phyloP scores from a whole-genome alignment of 106 monocot species.

The Hemerocallis citrina region DNA sequence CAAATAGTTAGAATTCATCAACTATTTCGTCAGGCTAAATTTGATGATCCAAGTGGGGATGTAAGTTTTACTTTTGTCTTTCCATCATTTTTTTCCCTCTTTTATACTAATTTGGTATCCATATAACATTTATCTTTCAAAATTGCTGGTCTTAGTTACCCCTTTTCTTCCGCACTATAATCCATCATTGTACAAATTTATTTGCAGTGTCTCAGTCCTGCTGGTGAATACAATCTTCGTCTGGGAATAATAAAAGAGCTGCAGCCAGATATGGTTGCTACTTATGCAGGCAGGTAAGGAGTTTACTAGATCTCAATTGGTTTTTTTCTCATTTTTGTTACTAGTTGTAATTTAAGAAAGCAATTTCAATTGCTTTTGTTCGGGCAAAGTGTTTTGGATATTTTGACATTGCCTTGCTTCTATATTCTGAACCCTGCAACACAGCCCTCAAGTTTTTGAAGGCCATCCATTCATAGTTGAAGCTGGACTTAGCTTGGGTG shows the following conservation, averaged over 20 bases:
- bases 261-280: conserved; percentile 97
- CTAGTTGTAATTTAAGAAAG: neutral
- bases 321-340: neutral
- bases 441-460: conserved; percentile 95
- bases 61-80: conserved; percentile 26
- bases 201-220: conserved; percentile 94
- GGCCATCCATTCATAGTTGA: conserved; percentile 99
- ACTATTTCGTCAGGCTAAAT: conserved; percentile 96
- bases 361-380: neutral
- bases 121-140: neutral
- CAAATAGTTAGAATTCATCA: conserved; percentile 95
- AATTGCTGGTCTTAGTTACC: neutral
- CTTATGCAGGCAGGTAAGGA: conserved; percentile 78
- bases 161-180: neutral
- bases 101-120: neutral
- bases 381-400: neutral
- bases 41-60: conserved; percentile 98
- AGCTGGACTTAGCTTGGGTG: conserved; percentile 97
- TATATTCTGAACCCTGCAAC: conserved; percentile 1
- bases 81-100: neutral
- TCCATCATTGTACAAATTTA: conserved; percentile 5
- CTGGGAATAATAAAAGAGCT: conserved; percentile 96
- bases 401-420: neutral
- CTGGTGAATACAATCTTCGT: conserved; percentile 96
- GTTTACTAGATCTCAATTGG: neutral